Evolutionary conservation across 73 alveolate species (phyloP), one percentile per base, ranked within the genome.

Genomic region (Blepharisma stoltei): DNA sequence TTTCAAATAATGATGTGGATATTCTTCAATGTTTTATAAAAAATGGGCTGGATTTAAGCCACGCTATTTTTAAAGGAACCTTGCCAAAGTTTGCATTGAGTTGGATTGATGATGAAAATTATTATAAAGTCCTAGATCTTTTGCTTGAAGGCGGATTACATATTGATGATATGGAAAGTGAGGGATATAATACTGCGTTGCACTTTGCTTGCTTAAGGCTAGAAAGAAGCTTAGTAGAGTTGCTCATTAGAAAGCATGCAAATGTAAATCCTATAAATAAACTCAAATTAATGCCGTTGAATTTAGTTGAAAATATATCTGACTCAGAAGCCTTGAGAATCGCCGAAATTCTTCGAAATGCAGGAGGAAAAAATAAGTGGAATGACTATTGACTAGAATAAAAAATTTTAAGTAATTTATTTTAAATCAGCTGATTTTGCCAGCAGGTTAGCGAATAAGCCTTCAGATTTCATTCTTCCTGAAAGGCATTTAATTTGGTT

Each of bases 351-450:
- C 14, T 60, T 14, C n/a, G 46, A 60, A 60, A 60, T 60, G 73
- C 73, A 9, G 73, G 73, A 60, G 73, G 73, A 14, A 11, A 60
- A 25, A 14, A 14, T 25, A 60, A 2, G 11, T 60, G 73, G 73
- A 60, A 60, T 60, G 14, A n/a, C 49, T 60, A 60, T 60, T 32
- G 41, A 32, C 3, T 32, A 32, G 41, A 32, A 32, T 32, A 32
- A 32, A 32, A 32, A 32, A 32, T 32, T 32, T n/a, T 32, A 32
- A 32, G 41, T 32, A 32, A 32, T 32, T 32, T 32, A 32, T 32
- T 32, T 32, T 32, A 32, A 32, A 3, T 32, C 41, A 1, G 41
- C 41, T 32, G 41, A 32, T 32, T 32, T 32, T 3, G 41, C 41
- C 41, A 32, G 41, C 41, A 32, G 41, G 41, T 32, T 32, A 1